Evolutionary conservation across 164 flowering plant species (phyloP).

Genomic region (Santalum album): DNA sequence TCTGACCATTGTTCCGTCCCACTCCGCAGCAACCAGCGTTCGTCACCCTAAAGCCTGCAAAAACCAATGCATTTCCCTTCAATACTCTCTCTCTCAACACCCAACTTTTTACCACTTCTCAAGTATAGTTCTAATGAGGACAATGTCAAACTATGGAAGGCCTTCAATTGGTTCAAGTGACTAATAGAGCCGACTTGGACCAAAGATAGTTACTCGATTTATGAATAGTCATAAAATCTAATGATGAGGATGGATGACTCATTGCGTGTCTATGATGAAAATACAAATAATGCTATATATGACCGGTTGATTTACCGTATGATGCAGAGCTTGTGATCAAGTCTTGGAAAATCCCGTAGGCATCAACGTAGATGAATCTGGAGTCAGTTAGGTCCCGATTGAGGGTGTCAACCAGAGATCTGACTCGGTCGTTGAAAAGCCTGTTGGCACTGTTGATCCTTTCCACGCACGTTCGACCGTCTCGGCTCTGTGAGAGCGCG

Average conservation of each 20-base stretch:
- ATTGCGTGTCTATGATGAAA: no score
- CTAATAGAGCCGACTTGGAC: no score
- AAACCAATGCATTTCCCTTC: background rate
- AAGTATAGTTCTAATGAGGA: no score
- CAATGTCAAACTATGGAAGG: no score
- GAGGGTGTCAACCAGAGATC: conserved; percentile 25
- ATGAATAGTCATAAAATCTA: no score
- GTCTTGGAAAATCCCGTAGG: conserved; percentile 57
- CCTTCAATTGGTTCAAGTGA: no score
- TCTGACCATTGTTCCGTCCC: conserved; percentile 86
- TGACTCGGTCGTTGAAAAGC: conserved; percentile 45
- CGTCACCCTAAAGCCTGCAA: conserved; percentile 56
- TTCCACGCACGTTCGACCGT: conserved; percentile 43
- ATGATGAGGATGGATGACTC: no score
- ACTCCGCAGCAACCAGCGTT: conserved; percentile 84
- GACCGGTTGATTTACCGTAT: conserved; percentile 1
- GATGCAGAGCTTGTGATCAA: background rate
- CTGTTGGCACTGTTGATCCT: conserved; percentile 47
- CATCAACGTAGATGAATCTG: conserved; percentile 40
- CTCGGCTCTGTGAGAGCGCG: conserved; percentile 43
- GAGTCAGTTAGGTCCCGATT: conserved; percentile 34
- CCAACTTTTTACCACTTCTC: no score
- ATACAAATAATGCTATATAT: no score
- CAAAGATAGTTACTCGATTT: no score
- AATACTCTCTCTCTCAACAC: no score